Evolutionary conservation across 2,329 filamentous ascomycete species (phyloP).

Genomic region (Colletotrichum agaves): DNA sequence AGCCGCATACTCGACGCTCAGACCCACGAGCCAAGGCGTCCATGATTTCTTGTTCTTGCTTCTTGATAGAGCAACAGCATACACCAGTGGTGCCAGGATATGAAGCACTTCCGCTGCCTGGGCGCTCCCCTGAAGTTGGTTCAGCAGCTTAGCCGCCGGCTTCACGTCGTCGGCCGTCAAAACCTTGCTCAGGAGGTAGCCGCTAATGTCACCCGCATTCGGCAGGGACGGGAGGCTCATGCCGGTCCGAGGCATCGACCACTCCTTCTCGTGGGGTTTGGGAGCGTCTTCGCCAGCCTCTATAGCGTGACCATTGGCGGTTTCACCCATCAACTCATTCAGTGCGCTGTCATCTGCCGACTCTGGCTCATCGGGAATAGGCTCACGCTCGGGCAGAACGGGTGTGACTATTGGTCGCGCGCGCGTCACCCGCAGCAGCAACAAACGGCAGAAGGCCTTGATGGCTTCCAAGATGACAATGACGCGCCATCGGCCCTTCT

Average conservation of each 20-base stretch:
- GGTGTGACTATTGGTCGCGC: conserved; percentile 85
- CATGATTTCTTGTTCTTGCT: conserved; percentile 81
- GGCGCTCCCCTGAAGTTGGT: conserved; percentile 77
- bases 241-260: conserved; percentile 95
- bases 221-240: conserved; percentile 86
- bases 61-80: conserved; percentile 83
- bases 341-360: conserved; percentile 52
- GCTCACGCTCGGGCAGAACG: conserved; percentile 85
- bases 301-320: conserved; percentile 71
- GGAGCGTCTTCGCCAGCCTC: conserved; percentile 56
- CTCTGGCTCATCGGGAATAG: conserved; percentile 70
- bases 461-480: conserved; percentile 85
- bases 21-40: conserved; percentile 90
- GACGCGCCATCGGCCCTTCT: conserved; percentile 85
- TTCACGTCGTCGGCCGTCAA: conserved; percentile 97
- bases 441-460: conserved; percentile 85
- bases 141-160: conserved; percentile 86
- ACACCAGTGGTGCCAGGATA: conserved; percentile 88
- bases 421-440: conserved; percentile 85
- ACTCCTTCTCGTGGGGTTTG: conserved; percentile 67
- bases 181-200: conserved; percentile 89
- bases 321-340: conserved; percentile 56
- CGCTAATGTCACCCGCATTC: conserved; percentile 82
- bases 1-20: conserved; percentile 87
- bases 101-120: conserved; percentile 91